Conservation (phyloP, 169 alveolate species). For the Cryptosporidium xiaoi region DNA sequence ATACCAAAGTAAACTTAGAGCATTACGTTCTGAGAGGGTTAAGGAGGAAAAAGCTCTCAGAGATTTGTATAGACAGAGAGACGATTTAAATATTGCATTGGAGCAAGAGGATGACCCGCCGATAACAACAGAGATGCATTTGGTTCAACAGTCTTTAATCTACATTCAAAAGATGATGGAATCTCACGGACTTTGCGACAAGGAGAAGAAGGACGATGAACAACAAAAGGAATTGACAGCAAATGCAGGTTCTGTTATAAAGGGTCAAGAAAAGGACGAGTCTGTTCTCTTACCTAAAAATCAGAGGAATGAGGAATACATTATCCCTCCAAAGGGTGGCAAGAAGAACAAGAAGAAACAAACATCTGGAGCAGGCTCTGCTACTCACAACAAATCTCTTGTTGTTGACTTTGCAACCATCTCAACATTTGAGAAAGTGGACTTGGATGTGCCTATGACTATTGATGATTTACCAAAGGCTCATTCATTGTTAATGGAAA, state of each 20-base stretch:
- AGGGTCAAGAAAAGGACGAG: conserved; percentile 65
- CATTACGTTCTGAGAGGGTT: conserved; percentile 45
- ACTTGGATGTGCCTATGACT: conserved; percentile 67
- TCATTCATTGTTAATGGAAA: conserved; percentile 26
- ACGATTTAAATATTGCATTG: conserved; percentile 49
- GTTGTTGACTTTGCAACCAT: conserved; percentile 65
- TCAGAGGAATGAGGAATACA: conserved; percentile 67
- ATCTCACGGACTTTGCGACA: conserved; percentile 38
- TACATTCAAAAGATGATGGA: conserved; percentile 60
- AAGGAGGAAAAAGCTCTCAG: conserved; percentile 60
- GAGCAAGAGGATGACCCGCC: conserved; percentile 74
- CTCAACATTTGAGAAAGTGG: conserved; percentile 57
- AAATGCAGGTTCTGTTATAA: conserved; percentile 4
- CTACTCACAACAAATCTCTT: conserved; percentile 13
- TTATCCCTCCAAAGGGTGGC: conserved; percentile 56
- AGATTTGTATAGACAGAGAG: conserved; percentile 67
- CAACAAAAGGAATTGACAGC: neutral
- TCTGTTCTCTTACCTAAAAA: conserved; percentile 61
- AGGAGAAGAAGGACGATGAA: neutral
- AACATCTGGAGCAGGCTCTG: neutral
- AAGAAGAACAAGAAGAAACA: conserved; percentile 41
- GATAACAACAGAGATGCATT: conserved; percentile 53
- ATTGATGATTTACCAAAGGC: conserved; percentile 54
- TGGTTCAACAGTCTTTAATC: conserved; percentile 56
- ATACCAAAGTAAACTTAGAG: conserved; percentile 43